These are phyloP conservation scores for Agaricales sp. DNA, from an alignment of 1,284 basidiomycete species.

Conservation along the genomic window DNA sequence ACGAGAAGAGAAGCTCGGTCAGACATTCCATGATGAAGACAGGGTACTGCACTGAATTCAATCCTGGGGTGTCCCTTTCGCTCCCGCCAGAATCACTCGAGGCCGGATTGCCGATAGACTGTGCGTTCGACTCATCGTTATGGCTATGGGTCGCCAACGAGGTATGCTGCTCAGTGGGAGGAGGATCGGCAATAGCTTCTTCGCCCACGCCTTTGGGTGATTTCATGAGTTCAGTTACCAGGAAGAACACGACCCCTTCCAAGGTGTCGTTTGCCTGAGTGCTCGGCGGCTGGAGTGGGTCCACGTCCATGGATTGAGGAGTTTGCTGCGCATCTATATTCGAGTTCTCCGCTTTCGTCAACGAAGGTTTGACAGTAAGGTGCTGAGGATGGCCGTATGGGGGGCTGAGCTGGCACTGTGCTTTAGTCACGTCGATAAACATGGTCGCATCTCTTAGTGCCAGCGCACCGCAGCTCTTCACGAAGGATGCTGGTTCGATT, in stretches of 20 bases:
- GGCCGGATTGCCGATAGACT: background rate
- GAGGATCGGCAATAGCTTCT: slow-evolving; percentile 8
- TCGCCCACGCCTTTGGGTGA: slow-evolving; percentile 37
- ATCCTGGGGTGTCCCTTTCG: slow-evolving; percentile 11
- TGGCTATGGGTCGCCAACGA: background rate
- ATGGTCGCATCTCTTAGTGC: slow-evolving; percentile 73
- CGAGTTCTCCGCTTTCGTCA: slow-evolving; percentile 37
- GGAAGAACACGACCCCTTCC: slow-evolving; percentile 63
- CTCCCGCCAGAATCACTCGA: slow-evolving; percentile 12
- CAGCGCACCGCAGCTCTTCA: slow-evolving; percentile 71
- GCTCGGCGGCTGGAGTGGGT: background rate
- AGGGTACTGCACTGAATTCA: slow-evolving; percentile 51
- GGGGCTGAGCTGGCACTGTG: slow-evolving; percentile 63
- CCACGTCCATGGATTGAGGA: background rate
- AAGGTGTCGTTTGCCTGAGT: slow-evolving; percentile 31
- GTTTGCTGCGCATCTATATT: slow-evolving; percentile 45
- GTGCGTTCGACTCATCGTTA: background rate
- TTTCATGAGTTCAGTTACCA: slow-evolving; percentile 63
- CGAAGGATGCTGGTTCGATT: slow-evolving; percentile 65
- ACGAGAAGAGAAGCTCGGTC: slow-evolving; percentile 90
- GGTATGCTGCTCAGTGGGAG: slow-evolving; percentile 10
- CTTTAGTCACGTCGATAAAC: slow-evolving; percentile 70
- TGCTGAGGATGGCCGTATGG: slow-evolving; percentile 55
- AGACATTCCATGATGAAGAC: slow-evolving; percentile 89
- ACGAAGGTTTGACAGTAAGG: slow-evolving; percentile 47